Evolutionary conservation across 2,329 filamentous ascomycete species (phyloP).

Genomic region (Sporothrix brasiliensis): DNA sequence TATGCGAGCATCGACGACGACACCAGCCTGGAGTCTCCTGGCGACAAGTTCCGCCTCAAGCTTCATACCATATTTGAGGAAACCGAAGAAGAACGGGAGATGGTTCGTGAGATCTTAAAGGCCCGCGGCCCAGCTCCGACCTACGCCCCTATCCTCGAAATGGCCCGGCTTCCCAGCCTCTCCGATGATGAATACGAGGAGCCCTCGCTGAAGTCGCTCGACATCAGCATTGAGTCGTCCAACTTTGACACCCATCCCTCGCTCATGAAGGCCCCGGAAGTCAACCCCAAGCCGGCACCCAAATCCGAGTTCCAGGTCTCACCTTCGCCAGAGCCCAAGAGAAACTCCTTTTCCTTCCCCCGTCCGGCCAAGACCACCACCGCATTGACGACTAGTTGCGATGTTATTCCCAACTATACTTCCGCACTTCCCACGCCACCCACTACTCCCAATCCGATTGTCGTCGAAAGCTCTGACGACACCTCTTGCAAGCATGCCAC

Average conservation of each 20-base stretch:
- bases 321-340: neutral
- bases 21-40: neutral
- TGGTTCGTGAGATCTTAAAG: neutral
- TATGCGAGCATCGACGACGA: slow-evolving; percentile 14
- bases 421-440: neutral
- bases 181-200: slow-evolving; percentile 13
- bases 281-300: neutral
- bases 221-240: slow-evolving; percentile 10
- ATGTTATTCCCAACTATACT: too few species aligned
- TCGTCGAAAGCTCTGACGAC: neutral
- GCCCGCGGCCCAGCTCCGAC: neutral
- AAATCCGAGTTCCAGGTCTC: neutral
- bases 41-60: neutral
- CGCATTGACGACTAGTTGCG: neutral
- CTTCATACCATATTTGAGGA: slow-evolving; percentile 6
- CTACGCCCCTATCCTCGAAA: slow-evolving; percentile 15
- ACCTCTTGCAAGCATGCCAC: neutral
- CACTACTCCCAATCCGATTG: neutral
- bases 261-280: neutral
- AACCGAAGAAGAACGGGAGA: neutral
- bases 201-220: neutral
- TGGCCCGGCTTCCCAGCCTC: neutral
- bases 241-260: slow-evolving; percentile 8
- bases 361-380: neutral
- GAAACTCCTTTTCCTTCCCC: neutral